A percentile compares a stretch with the other conserved stretches of the same genome.
These are phyloP conservation scores for Bipolaris gigantea DNA, from an alignment of 2,329 filamentous ascomycete genomes.

Conservation along the genomic window DNA sequence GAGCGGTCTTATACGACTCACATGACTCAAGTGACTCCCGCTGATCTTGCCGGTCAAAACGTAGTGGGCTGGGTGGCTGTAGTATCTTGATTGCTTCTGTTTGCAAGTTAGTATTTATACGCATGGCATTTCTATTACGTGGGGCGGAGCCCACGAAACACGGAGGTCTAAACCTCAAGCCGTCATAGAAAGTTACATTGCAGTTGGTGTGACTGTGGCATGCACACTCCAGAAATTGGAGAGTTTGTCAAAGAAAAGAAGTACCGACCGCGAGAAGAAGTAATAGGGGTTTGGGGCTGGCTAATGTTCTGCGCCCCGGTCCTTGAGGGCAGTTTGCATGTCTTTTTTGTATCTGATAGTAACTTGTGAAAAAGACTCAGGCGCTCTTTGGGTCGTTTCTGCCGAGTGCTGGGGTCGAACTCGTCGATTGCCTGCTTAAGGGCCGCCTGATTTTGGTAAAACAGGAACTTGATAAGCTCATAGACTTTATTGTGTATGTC, in stretches of 20 bases:
- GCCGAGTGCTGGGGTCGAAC: conserved; percentile 19
- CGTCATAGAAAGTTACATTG: background rate
- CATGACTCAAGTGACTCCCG: conserved; percentile 15
- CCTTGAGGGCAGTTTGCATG: background rate
- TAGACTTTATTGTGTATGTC: conserved; percentile 18
- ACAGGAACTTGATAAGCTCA: conserved; percentile 22
- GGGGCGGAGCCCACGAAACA: background rate
- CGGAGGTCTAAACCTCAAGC: background rate
- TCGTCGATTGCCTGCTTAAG: conserved; percentile 20
- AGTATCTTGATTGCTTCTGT: conserved; percentile 1
- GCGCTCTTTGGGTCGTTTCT: background rate
- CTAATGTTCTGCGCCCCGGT: conserved; percentile 5
- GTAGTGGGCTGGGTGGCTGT: background rate
- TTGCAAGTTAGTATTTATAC: conserved; percentile 1
- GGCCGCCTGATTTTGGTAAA: conserved; percentile 13
- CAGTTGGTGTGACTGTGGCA: no score
- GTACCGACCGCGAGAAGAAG: conserved; percentile 16
- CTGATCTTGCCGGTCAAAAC: conserved; percentile 1
- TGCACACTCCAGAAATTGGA: background rate
- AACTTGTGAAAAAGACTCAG: conserved; percentile 16
- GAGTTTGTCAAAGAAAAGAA: background rate
- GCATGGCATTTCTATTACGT: no score
- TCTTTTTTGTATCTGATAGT: conserved; percentile 10
- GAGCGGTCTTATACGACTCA: conserved; percentile 16
- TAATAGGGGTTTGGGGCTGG: conserved; percentile 9